phyloP scores from a whole-genome alignment of 306 rosid genomes.

The Castanea sativa region DNA sequence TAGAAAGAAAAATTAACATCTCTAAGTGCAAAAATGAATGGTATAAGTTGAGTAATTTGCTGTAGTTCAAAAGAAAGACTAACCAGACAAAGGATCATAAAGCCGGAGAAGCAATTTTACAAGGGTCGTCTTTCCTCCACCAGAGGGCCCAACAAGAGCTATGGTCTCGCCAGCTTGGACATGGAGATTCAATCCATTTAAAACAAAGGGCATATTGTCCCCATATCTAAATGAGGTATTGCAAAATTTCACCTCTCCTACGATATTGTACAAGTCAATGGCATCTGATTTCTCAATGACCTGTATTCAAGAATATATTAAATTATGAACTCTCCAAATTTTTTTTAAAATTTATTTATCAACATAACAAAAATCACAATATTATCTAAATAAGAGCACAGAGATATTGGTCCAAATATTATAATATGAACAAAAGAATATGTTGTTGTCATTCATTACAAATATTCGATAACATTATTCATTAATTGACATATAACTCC shows the following conservation, averaged over 20 bases:
- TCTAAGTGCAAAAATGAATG: background rate
- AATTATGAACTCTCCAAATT: background rate
- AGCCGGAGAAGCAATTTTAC: slow-evolving; percentile 80
- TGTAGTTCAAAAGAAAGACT: slow-evolving; percentile 22
- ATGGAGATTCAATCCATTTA: slow-evolving; percentile 68
- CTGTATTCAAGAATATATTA: slow-evolving; percentile 40
- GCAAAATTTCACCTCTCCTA: slow-evolving; percentile 72
- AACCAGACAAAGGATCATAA: slow-evolving; percentile 80
- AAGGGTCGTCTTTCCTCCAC: slow-evolving; percentile 94
- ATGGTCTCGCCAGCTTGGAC: slow-evolving; percentile 81
- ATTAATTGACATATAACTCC: background rate
- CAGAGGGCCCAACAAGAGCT: slow-evolving; percentile 91
- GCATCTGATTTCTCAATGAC: slow-evolving; percentile 67
- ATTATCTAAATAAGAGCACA: background rate
- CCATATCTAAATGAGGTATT: slow-evolving; percentile 67
- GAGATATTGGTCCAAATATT: background rate
- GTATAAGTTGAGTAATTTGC: background rate
- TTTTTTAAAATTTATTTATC: slow-evolving; percentile 3
- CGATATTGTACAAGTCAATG: slow-evolving; percentile 48
- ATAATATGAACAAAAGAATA: background rate
- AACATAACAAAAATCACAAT: slow-evolving; percentile 2
- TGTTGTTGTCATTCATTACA: background rate
- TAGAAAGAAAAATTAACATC: background rate
- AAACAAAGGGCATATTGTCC: slow-evolving; percentile 50
- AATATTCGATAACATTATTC: background rate